phyloP scores from a whole-genome alignment of 345 rosid genomes.

The Reutealis trisperma region DNA sequence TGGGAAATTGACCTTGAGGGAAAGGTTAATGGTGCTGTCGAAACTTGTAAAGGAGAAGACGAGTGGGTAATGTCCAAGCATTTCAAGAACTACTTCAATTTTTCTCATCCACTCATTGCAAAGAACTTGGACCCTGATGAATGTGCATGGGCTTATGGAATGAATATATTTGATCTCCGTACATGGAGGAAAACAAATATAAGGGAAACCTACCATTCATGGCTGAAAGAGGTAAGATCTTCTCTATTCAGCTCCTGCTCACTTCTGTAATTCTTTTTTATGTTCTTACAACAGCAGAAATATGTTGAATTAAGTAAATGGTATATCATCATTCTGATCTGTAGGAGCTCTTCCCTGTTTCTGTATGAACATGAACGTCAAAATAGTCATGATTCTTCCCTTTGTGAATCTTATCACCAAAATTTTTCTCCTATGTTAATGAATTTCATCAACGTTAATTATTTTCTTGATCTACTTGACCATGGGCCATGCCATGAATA shows the following conservation, averaged over 20 bases:
- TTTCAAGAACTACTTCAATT: slow-evolving; percentile 96
- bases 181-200: slow-evolving; percentile 89
- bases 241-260: not conserved
- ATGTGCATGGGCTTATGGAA: slow-evolving; percentile 99
- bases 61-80: slow-evolving; percentile 99
- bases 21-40: slow-evolving; percentile 98
- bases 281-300: not conserved
- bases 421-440: not conserved
- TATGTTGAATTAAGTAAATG: not conserved
- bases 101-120: slow-evolving; percentile 90
- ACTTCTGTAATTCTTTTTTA: slow-evolving; percentile 2
- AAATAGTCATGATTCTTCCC: not conserved
- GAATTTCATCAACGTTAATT: not conserved
- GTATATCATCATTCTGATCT: not conserved
- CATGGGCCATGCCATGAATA: not conserved
- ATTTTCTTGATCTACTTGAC: not conserved
- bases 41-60: slow-evolving; percentile 96
- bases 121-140: slow-evolving; percentile 84
- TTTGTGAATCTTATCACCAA: not conserved
- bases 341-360: not conserved
- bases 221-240: slow-evolving; percentile 83
- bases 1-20: slow-evolving; percentile 91
- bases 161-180: slow-evolving; percentile 91
- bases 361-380: not conserved
- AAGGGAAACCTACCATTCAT: slow-evolving; percentile 88